A percentile compares a stretch with the other conserved stretches of the same genome.
Evolutionary conservation across 2,329 filamentous ascomycete species (phyloP).

Genomic region (Acrodontium crateriforme): DNA sequence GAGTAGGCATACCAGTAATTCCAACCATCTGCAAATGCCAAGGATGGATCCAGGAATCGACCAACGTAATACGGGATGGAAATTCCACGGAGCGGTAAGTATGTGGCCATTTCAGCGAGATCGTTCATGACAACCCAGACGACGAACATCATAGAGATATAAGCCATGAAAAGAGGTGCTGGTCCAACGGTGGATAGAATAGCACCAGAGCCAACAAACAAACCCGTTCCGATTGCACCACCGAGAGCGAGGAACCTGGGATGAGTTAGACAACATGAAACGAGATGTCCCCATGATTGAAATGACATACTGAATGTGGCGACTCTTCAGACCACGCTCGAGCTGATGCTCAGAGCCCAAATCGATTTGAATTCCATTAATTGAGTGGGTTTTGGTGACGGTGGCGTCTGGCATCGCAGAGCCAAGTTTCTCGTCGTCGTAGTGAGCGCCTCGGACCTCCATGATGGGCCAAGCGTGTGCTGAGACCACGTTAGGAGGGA

Average conservation of each 20-base stretch:
- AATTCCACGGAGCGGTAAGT: slow-evolving; percentile 35
- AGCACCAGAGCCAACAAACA: slow-evolving; percentile 17
- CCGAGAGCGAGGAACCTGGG: slow-evolving; percentile 41
- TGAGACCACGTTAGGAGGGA: too few relatives aligned
- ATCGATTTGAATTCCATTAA: slow-evolving; percentile 6
- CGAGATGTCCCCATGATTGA: too few relatives aligned
- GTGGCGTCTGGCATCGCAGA: too few relatives aligned
- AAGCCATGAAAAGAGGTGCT: slow-evolving; percentile 25
- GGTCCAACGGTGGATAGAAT: slow-evolving; percentile 16
- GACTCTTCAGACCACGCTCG: slow-evolving; percentile 43
- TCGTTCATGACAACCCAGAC: slow-evolving; percentile 30
- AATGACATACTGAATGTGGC: slow-evolving; percentile 37
- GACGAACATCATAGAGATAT: slow-evolving; percentile 24
- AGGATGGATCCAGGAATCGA: slow-evolving; percentile 42
- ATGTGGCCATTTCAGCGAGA: slow-evolving; percentile 45
- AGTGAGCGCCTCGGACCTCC: too few relatives aligned
- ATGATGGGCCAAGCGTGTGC: too few relatives aligned
- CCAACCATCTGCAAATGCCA: slow-evolving; percentile 37
- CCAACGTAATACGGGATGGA: slow-evolving; percentile 42
- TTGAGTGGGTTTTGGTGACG: slow-evolving; percentile 4
- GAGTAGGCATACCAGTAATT: slow-evolving; percentile 35
- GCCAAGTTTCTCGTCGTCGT: too few relatives aligned
- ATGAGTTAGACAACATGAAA: neutral
- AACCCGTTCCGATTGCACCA: slow-evolving; percentile 17
- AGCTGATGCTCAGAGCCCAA: slow-evolving; percentile 6